These are phyloP conservation scores for Wickerhamomyces subpelliculosus DNA, from an alignment of 805 yeast species.

Conservation along the genomic window DNA sequence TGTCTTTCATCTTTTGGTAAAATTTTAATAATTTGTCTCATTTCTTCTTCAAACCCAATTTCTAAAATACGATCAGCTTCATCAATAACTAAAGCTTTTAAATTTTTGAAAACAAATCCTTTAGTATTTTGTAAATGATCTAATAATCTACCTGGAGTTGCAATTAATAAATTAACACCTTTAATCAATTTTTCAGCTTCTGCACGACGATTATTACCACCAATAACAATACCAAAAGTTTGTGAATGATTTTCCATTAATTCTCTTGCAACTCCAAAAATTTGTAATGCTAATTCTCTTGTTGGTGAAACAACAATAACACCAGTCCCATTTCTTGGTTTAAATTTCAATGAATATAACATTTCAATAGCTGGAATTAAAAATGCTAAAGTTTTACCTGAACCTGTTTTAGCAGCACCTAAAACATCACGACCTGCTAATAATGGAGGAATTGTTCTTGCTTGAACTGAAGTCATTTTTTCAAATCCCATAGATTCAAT, in stretches of 20 bases:
- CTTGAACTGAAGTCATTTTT: conserved; percentile 90
- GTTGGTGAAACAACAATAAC: conserved; percentile 95
- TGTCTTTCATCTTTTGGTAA: conserved; percentile 92
- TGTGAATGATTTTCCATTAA: conserved; percentile 78
- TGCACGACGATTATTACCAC: conserved; percentile 96
- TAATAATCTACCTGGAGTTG: conserved; percentile 95
- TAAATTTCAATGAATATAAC: conserved; percentile 82
- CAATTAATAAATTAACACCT: conserved; percentile 91
- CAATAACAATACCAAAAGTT: conserved; percentile 94
- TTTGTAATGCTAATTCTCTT: conserved; percentile 94
- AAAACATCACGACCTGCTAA: conserved; percentile 95
- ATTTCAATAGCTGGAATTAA: conserved; percentile 93
- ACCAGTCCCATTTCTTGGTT: conserved; percentile 98
- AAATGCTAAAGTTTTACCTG: conserved; percentile 96
- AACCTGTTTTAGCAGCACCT: conserved; percentile 99
- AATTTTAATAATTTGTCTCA: conserved; percentile 92
- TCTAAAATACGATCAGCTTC: conserved; percentile 98
- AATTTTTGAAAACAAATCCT: conserved; percentile 90
- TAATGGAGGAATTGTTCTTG: conserved; percentile 92
- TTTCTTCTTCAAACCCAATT: conserved; percentile 98
- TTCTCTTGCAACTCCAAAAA: conserved; percentile 96
- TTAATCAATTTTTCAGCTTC: conserved; percentile 92
- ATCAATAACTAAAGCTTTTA: conserved; percentile 90
- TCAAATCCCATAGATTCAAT: conserved; percentile 85
- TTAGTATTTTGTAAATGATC: conserved; percentile 95